Base-by-base conservation (phyloP, 495 filamentous ascomycete species). In the Trichoderma virens region DNA sequence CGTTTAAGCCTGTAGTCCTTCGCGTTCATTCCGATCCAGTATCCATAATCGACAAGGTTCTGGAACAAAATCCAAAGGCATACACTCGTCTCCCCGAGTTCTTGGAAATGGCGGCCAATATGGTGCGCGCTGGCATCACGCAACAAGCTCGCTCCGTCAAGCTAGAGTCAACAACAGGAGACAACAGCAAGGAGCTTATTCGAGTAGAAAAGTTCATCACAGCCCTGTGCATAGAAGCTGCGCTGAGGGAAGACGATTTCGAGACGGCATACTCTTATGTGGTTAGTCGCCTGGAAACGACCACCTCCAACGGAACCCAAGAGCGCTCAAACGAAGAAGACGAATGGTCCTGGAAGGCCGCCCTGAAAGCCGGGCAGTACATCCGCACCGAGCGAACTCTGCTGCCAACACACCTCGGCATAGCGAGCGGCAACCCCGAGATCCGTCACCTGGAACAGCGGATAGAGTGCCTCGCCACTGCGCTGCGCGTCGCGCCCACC, bases 261-360 rank as follows among this genome's bases (percentile, higher is more conserved):
- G 93, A 96, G 67, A 98, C 95, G 0, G 95, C 95, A 27, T 98
- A 98, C 75, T 96, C 92, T 14, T 97, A 94, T 75, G 89, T 96
- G 38, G 84, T 95, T 65, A 96, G 84, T 68, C 80, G 83, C 11
- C 72, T 89, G 16, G 43, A 67, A 35, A 62, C 28, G 67, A 72
- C 41, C 71, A 30, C 23, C 51, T 56, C 51, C 1, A 16, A 16
- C 4, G 51, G 27, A 28, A 61, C 64, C n/a, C 63, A 65, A 38
- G 32, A 18, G 39, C 62, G 65, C 14, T 51, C 70, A 5, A 69
- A 71, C 39, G 67, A 76, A 20, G 74, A 80, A 64, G 92, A 97
- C 72, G 88, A 94, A 63, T 89, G 90, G 68, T 88, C 91, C 51
- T 98, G 95, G 95, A 90, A 91, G 66, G 91, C 93, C 20, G 93